Evolutionary conservation across 257 asterid genomes (phyloP).

Genomic region (Lantana camara): DNA sequence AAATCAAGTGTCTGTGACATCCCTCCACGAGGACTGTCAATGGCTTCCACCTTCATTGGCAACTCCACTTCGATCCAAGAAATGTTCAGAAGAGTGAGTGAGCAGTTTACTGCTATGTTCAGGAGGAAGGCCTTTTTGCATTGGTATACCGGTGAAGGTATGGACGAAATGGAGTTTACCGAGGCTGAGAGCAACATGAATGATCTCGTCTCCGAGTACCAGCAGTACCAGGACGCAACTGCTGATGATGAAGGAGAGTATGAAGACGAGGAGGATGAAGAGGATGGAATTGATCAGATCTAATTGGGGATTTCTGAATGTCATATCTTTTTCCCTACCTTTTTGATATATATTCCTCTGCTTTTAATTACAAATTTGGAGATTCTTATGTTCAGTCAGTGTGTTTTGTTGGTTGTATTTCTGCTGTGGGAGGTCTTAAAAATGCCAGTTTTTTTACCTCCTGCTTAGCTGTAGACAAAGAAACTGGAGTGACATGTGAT

Average conservation of each 20-base stretch:
- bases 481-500: slow-evolving; percentile 16
- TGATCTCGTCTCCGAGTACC: slow-evolving; percentile 87
- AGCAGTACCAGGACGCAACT: slow-evolving; percentile 95
- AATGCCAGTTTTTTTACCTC: slow-evolving; percentile 13
- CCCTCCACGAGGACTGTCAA: slow-evolving; percentile 85
- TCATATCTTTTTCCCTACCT: not conserved
- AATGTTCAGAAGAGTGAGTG: slow-evolving; percentile 92
- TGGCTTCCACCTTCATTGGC: slow-evolving; percentile 88
- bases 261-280: slow-evolving; percentile 68
- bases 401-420: slow-evolving; percentile 23
- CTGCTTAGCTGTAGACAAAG: slow-evolving; percentile 12
- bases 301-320: not conserved
- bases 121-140: slow-evolving; percentile 96
- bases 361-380: slow-evolving; percentile 23
- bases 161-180: slow-evolving; percentile 90
- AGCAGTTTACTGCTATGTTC: slow-evolving; percentile 93
- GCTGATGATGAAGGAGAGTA: slow-evolving; percentile 83
- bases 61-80: slow-evolving; percentile 90
- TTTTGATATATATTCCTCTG: slow-evolving; percentile 16
- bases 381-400: slow-evolving; percentile 7
- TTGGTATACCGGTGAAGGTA: slow-evolving; percentile 89
- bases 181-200: slow-evolving; percentile 94
- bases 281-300: slow-evolving; percentile 24
- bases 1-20: slow-evolving; percentile 91
- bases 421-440: slow-evolving; percentile 19